A percentile compares a stretch with the other conserved stretches of the same genome.
Conservation (phyloP, 306 rosid genomes). For the apple (Malus domestica) region ASM211411v1 NC_041798.1:41644501-41645000, state of each 20-base stretch:
- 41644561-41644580: not conserved
- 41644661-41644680: not conserved
- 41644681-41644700: not conserved
- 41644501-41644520: not conserved
- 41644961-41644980: conserved; percentile 66
- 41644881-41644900: not conserved
- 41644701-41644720: not conserved
- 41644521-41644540: not conserved
- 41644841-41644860: not conserved
- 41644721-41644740: not conserved
- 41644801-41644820: not conserved
- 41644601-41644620: not conserved
- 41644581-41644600: not conserved
- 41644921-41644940: conserved; percentile 68
- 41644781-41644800: not conserved
- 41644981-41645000: conserved; percentile 77
- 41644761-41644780: not conserved
- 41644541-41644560: not conserved
- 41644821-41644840: not conserved
- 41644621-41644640: not conserved
- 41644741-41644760: not conserved
- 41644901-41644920: conserved; percentile 85
- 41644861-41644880: not conserved
- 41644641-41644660: not conserved
- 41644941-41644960: conserved; percentile 51